Evolutionary conservation across 352 stramenopile species (phyloP).

Genomic region (Phytophthora megakarya): DNA sequence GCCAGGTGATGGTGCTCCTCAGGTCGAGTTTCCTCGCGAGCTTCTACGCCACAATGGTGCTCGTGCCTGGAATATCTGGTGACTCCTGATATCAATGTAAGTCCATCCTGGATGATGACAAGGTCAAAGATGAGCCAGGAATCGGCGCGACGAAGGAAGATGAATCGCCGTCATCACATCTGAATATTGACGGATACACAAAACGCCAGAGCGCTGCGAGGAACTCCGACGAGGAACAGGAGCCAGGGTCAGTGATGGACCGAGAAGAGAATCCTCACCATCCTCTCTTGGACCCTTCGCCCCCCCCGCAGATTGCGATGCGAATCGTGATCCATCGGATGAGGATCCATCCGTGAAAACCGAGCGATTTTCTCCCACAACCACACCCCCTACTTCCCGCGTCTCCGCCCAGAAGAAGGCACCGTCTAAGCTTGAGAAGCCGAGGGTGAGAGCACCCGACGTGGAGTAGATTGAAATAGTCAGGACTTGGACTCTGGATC

Average conservation of each 20-base stretch:
- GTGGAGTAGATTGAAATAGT: too few relatives aligned
- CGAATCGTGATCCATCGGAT: background rate
- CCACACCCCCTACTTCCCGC: too few relatives aligned
- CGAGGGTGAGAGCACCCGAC: too few relatives aligned
- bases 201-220: slow-evolving; percentile 1
- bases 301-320: background rate
- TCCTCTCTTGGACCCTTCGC: background rate
- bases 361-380: too few relatives aligned
- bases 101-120: background rate
- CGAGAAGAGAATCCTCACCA: slow-evolving; percentile 7
- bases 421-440: too few relatives aligned
- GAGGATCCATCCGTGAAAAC: too few relatives aligned
- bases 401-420: too few relatives aligned
- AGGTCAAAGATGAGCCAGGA: background rate
- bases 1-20: too few relatives aligned
- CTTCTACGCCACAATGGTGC: too few relatives aligned
- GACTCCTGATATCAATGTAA: background rate
- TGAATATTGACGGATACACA: background rate
- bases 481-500: too few relatives aligned
- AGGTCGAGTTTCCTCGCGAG: too few relatives aligned
- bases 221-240: slow-evolving; percentile 1
- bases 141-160: background rate
- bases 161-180: background rate
- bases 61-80: too few relatives aligned
- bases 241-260: background rate